Evolutionary conservation across 2,329 filamentous ascomycete genomes (phyloP), one percentile per base, ranked within the genome.

Genomic region (Rhinocladiella similis): DNA sequence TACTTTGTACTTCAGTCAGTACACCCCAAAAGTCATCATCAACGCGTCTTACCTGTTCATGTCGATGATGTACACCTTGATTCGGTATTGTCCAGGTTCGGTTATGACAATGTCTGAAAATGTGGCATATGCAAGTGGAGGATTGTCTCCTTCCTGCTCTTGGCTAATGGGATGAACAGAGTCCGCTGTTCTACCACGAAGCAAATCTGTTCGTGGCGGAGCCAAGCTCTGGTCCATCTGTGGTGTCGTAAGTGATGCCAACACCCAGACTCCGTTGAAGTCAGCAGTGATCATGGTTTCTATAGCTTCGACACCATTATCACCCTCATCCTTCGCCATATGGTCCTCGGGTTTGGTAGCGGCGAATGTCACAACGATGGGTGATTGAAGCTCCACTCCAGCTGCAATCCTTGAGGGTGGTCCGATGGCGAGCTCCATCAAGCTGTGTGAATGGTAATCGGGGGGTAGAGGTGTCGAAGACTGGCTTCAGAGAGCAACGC

Each of bases 51-150:
- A 64, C 63, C 51, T 52, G 47, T 63, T 58, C 63, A 65, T 64
- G 41, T 65, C 65, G 22, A 65, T 58, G 18, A 65, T 49, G 51
- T 47, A 62, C 33, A 66, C 48, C 33, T 52, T 62, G 47, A 66
- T 29, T 12, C 60, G 54, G 35, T 66, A 66, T 35, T 41, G 53
- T 4, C 63, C 65, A 16, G 60, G 57, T 33, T 54, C 42, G 7
- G 59, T 61, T 38, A 66, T 62, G 20, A 50, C 22, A 5, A 66
- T 45, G 12, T 57, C 61, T 50, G 54, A 47, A 47, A 66, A 66
- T 14, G 54, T 57, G 3, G 61, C 60, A 35, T 65, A 65, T 13
- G 56, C 65, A 27, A 65, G 50, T 6, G 54, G 57, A 20, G 50
- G 33, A 13, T 46, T 45, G 7, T 61, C 60, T 5, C 39, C 53